Conservation (phyloP, 768 basidiomycete species). For the Amanita jacksonii region DNA sequence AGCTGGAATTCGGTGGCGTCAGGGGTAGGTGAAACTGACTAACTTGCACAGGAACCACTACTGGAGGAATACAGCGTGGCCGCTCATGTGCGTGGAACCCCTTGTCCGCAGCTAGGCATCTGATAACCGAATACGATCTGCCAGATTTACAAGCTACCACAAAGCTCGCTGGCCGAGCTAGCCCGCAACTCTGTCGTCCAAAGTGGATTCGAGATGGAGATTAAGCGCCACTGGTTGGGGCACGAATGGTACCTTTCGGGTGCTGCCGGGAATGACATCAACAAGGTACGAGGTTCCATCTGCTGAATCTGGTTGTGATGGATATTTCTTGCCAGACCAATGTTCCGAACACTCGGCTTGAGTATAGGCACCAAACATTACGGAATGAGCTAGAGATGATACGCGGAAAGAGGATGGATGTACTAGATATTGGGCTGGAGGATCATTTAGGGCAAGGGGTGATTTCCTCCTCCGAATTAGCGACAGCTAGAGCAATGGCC, state of each 20-base stretch:
- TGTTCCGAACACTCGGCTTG: conserved; percentile 83
- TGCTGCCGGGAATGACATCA: conserved; percentile 88
- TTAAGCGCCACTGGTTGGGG: conserved; percentile 94
- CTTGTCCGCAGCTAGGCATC: no score
- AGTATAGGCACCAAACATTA: conserved; percentile 87
- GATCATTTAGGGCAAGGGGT: not conserved
- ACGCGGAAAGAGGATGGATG: not conserved
- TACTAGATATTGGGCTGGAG: not conserved
- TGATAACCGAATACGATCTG: no score
- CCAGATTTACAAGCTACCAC: conserved; percentile 96
- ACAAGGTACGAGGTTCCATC: conserved; percentile 52
- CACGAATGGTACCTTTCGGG: conserved; percentile 91
- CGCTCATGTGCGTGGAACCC: conserved; percentile 79
- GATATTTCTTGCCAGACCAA: no score
- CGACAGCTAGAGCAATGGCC: not conserved
- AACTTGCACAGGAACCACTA: conserved; percentile 63
- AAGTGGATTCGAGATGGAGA: conserved; percentile 97
- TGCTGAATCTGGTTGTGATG: no score
- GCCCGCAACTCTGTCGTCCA: conserved; percentile 97
- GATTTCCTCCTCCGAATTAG: not conserved
- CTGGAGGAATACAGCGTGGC: conserved; percentile 98
- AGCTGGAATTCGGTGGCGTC: not conserved
- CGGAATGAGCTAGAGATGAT: conserved; percentile 56
- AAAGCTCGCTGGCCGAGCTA: conserved; percentile 88
- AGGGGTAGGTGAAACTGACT: not conserved